A percentile compares a stretch with the other conserved stretches of the same genome.
Conservation (phyloP, 371 early-diverging fungal genomes). For the Chytridium lagenaria region DNA sequence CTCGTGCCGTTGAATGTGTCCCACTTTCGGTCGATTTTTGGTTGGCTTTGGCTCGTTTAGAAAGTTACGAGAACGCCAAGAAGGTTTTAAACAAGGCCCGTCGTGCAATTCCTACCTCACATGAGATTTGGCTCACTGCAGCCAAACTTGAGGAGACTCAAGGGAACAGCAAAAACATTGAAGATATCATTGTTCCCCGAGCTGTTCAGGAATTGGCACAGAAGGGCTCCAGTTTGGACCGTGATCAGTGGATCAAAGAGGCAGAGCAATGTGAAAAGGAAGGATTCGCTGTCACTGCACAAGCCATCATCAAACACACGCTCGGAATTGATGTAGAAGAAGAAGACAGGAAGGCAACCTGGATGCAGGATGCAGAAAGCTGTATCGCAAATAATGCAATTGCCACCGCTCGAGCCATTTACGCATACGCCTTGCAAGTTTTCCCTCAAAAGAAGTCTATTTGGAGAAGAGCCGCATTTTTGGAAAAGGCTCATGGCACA, state of each 20-base stretch:
- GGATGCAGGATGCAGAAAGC: constrained; percentile 91
- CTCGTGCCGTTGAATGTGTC: constrained; percentile 91
- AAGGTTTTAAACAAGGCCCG: constrained; percentile 90
- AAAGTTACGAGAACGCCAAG: constrained; percentile 88
- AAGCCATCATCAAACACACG: constrained; percentile 83
- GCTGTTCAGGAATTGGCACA: constrained; percentile 74
- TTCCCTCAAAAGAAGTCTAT: constrained; percentile 81
- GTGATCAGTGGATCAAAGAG: constrained; percentile 93
- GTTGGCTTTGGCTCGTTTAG: constrained; percentile 92
- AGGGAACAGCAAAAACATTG: constrained; percentile 68
- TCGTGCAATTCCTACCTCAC: constrained; percentile 81
- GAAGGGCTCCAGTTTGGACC: constrained; percentile 72
- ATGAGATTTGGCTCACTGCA: constrained; percentile 95
- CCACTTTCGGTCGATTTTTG: constrained; percentile 92
- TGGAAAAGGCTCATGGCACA: constrained; percentile 90
- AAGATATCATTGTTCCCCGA: constrained; percentile 67
- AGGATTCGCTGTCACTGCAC: constrained; percentile 77
- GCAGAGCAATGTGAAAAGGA: constrained; percentile 86
- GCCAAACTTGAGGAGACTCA: constrained; percentile 91
- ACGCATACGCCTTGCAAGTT: constrained; percentile 78
- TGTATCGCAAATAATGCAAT: constrained; percentile 68
- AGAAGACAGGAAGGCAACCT: constrained; percentile 79
- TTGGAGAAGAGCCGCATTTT: constrained; percentile 87
- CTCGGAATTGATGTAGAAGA: constrained; percentile 76
- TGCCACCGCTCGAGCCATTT: constrained; percentile 88